Conservation (phyloP, 208 protist genomes). For the Crithidia mellificae region DNA sequence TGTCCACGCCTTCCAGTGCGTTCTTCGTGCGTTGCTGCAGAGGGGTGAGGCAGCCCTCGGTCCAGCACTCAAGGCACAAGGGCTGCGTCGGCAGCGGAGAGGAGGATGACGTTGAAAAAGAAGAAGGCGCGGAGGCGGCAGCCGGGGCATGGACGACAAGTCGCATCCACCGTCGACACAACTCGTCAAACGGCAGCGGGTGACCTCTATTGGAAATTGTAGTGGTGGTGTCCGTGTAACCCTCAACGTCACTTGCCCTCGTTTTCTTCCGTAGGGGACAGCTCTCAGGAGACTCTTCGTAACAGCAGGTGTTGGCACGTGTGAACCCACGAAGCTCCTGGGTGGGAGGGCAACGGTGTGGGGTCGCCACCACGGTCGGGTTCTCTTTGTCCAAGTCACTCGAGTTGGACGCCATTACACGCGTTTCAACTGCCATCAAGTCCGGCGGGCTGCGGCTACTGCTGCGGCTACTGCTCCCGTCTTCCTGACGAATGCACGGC, state of each 20-base stretch:
- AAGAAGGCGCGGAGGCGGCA: too few species aligned
- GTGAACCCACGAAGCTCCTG: too few species aligned
- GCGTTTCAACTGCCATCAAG: background rate
- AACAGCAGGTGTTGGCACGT: background rate
- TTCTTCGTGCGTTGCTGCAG: constrained; percentile 20
- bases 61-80: constrained; percentile 29
- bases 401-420: too few species aligned
- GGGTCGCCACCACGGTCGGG: too few species aligned
- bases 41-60: background rate
- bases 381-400: too few species aligned
- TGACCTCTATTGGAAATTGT: too few species aligned
- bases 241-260: too few species aligned
- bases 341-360: too few species aligned
- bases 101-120: too few species aligned
- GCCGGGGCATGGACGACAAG: too few species aligned
- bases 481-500: too few species aligned
- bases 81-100: constrained; percentile 18
- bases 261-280: background rate
- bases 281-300: background rate
- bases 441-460: background rate
- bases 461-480: background rate
- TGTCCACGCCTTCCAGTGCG: constrained; percentile 6
- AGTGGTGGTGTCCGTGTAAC: too few species aligned
- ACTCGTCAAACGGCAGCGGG: constrained; percentile 15
- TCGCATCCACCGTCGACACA: constrained; percentile 32